Conservation (phyloP, 2,329 filamentous ascomycete species). For the Torrubiella hemipterigena region DNA sequence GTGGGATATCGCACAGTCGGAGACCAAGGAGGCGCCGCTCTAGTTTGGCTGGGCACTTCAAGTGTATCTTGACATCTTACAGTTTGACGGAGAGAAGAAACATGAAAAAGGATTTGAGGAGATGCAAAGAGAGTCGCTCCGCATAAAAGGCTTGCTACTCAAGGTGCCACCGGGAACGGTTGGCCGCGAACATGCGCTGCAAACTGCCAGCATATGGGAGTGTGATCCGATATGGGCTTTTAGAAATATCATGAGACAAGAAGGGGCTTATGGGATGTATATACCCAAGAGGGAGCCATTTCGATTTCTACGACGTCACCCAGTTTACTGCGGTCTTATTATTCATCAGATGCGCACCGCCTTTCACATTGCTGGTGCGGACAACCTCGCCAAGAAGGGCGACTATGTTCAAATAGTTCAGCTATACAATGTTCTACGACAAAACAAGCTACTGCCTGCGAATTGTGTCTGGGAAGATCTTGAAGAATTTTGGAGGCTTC, state of each 20-base stretch:
- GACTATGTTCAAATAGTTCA: neutral
- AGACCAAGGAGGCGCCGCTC: neutral
- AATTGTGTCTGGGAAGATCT: neutral
- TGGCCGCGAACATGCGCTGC: neutral
- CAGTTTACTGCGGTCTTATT: neutral
- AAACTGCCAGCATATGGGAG: neutral
- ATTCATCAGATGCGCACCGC: neutral
- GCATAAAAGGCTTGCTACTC: neutral
- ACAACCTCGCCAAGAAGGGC: neutral
- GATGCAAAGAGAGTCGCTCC: neutral
- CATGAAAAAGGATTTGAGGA: neutral
- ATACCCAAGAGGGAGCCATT: too few species aligned
- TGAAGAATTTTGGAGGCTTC: neutral
- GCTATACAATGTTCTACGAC: neutral
- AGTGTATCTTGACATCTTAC: neutral
- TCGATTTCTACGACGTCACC: neutral
- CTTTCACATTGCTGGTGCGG: neutral
- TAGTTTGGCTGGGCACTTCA: neutral
- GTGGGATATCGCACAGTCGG: neutral
- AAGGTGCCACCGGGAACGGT: neutral
- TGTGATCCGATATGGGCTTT: neutral
- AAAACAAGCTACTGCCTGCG: neutral
- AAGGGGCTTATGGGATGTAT: too few species aligned
- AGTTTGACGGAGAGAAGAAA: neutral
- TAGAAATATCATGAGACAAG: neutral